A percentile compares a stretch with the other conserved stretches of the same genome.
Evolutionary conservation across 768 basidiomycete genomes (phyloP).

Genomic region (Boletus barrowsii): DNA sequence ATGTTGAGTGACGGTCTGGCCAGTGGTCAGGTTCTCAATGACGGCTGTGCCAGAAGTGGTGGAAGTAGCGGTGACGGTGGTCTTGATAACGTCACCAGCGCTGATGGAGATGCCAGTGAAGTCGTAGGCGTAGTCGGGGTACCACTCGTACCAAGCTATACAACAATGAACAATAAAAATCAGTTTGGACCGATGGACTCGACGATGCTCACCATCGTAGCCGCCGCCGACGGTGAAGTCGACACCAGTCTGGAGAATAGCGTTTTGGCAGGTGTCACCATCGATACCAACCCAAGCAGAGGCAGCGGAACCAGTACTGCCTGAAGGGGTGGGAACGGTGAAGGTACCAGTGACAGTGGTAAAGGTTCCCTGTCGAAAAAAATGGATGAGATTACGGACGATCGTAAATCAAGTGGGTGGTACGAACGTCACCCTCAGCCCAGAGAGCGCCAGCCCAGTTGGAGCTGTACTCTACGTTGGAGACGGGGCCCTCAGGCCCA

Average conservation of each 20-base stretch:
- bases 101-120: constrained; percentile 15
- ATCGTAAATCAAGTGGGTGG: background rate
- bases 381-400: background rate
- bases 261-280: constrained; percentile 8
- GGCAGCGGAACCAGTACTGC: constrained; percentile 6
- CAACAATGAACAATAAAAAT: background rate
- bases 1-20: background rate
- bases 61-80: constrained; percentile 16
- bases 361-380: constrained; percentile 17
- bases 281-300: constrained; percentile 28
- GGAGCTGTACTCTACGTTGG: constrained; percentile 13
- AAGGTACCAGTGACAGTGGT: constrained; percentile 17
- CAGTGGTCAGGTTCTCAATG: constrained; percentile 21
- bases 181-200: background rate
- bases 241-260: constrained; percentile 22
- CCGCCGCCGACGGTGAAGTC: constrained; percentile 6
- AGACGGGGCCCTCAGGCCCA: background rate
- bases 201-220: constrained; percentile 11
- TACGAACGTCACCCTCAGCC: constrained; percentile 8
- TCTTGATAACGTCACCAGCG: constrained; percentile 15
- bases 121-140: constrained; percentile 12
- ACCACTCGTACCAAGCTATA: constrained; percentile 26
- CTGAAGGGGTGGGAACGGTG: constrained; percentile 16
- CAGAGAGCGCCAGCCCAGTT: constrained; percentile 21
- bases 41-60: constrained; percentile 16